These are phyloP conservation scores for Mycena citricolor DNA, from an alignment of 1,284 basidiomycete genomes.

Conservation along the genomic window DNA sequence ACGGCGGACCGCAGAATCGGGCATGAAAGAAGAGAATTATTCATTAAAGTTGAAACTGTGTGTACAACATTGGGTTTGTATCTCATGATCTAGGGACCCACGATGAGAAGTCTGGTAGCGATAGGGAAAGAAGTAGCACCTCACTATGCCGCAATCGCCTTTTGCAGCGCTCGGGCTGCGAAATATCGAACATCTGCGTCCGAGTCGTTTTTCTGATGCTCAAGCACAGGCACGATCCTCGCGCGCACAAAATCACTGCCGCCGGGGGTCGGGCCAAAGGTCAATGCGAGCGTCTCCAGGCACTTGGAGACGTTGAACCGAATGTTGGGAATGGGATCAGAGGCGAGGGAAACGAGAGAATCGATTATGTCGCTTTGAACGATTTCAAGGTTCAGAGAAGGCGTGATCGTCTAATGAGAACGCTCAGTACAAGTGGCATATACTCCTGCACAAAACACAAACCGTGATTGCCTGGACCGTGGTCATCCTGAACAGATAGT, in stretches of 20 bases:
- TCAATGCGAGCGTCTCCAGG: constrained; percentile 80
- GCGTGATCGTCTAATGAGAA: constrained; percentile 81
- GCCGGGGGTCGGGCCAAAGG: constrained; percentile 66
- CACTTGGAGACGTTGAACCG: constrained; percentile 99
- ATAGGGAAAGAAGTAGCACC: too few relatives aligned
- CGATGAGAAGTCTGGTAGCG: too few relatives aligned
- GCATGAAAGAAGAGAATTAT: too few relatives aligned
- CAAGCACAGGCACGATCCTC: constrained; percentile 80
- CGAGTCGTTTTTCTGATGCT: constrained; percentile 85
- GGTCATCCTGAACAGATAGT: constrained; percentile 98
- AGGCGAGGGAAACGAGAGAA: constrained; percentile 81
- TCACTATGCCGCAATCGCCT: constrained; percentile 32
- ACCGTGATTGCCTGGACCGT: constrained; percentile 99
- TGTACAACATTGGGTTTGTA: too few relatives aligned
- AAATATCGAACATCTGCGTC: constrained; percentile 97
- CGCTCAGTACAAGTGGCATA: constrained; percentile 13
- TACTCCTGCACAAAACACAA: constrained; percentile 31
- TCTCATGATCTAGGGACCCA: too few relatives aligned
- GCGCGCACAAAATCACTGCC: constrained; percentile 75
- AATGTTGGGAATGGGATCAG: constrained; percentile 97
- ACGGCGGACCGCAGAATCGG: too few relatives aligned
- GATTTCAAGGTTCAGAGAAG: constrained; percentile 86
- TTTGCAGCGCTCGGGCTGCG: constrained; percentile 70
- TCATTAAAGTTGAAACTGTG: too few relatives aligned
- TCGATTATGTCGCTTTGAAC: constrained; percentile 86